phyloP scores from a whole-genome alignment of 2,329 filamentous ascomycete species.

The Cytospora piceicola region DNA sequence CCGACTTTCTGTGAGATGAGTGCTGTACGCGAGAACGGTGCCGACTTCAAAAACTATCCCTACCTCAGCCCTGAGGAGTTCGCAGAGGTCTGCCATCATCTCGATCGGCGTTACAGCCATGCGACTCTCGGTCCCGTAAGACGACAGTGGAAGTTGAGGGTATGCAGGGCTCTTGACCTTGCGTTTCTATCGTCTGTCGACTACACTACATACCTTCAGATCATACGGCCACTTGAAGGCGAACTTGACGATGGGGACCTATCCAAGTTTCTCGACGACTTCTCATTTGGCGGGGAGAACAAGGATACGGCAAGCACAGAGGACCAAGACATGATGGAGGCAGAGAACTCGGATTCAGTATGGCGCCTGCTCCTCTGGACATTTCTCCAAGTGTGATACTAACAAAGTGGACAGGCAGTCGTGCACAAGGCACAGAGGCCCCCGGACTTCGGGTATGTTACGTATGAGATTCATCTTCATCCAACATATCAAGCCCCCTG shows the following conservation, averaged over 20 bases:
- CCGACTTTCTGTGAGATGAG: conserved; percentile 4
- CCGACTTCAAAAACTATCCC: conserved; percentile 60
- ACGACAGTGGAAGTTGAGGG: conserved; percentile 57
- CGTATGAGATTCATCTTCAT: conserved; percentile 76
- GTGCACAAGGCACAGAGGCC: conserved; percentile 40
- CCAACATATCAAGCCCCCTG: conserved; percentile 76
- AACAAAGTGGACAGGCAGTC: conserved; percentile 43
- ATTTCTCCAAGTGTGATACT: conserved; percentile 7
- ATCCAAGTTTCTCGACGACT: conserved; percentile 48
- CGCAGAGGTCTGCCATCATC: conserved; percentile 63
- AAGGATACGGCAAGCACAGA: conserved; percentile 33
- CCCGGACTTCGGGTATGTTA: conserved; percentile 53
- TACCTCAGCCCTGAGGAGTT: conserved; percentile 66
- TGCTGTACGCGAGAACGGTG: conserved; percentile 29
- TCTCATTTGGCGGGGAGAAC: conserved; percentile 45
- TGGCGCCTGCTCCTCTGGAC: conserved; percentile 8
- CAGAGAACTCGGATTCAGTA: conserved; percentile 58
- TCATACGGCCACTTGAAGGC: conserved; percentile 56
- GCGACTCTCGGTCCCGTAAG: conserved; percentile 60
- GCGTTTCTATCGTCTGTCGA: conserved; percentile 47
- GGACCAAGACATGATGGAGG: conserved; percentile 54
- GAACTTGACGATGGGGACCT: conserved; percentile 51
- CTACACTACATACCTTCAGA: conserved; percentile 59
- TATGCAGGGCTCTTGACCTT: conserved; percentile 55
- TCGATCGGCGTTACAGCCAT: conserved; percentile 62